Conservation (phyloP, 495 filamentous ascomycete species). For the Collariella sp. region DNA sequence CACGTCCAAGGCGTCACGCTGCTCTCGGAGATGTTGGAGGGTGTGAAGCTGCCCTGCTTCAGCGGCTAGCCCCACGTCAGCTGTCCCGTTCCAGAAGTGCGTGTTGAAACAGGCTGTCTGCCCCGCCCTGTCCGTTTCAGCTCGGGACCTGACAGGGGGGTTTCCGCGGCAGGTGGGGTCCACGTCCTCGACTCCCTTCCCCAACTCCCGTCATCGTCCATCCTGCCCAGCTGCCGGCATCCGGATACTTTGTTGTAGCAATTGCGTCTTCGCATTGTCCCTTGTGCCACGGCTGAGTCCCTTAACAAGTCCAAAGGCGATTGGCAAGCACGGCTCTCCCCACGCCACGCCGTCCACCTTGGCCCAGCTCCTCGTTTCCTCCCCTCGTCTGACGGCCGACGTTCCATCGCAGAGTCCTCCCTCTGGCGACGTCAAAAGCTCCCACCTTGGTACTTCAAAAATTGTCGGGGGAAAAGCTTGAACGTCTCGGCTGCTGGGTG, state of each 20-base stretch:
- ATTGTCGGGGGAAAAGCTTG: no score
- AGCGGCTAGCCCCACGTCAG: neutral
- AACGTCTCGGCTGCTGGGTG: neutral
- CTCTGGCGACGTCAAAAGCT: neutral
- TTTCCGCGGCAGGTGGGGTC: neutral
- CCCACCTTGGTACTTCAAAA: neutral
- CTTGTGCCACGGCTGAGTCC: neutral
- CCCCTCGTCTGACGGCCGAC: neutral
- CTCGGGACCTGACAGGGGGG: neutral
- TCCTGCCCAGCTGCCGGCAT: neutral
- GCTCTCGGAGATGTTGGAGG: neutral
- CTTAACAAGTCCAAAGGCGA: neutral
- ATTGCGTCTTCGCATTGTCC: neutral
- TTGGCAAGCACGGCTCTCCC: neutral
- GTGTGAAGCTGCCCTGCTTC: neutral
- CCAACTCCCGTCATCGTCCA: neutral
- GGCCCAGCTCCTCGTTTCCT: constrained; percentile 8
- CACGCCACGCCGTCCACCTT: neutral
- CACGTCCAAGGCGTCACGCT: no score
- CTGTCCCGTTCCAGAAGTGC: neutral
- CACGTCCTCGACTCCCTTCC: neutral
- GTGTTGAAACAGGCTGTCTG: neutral
- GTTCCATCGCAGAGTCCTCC: constrained; percentile 9
- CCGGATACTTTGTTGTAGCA: neutral
- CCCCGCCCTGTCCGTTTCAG: constrained; percentile 6